Evolutionary conservation across 73 alveolate species (phyloP).

Genomic region (Tetrahymena borealis): DNA sequence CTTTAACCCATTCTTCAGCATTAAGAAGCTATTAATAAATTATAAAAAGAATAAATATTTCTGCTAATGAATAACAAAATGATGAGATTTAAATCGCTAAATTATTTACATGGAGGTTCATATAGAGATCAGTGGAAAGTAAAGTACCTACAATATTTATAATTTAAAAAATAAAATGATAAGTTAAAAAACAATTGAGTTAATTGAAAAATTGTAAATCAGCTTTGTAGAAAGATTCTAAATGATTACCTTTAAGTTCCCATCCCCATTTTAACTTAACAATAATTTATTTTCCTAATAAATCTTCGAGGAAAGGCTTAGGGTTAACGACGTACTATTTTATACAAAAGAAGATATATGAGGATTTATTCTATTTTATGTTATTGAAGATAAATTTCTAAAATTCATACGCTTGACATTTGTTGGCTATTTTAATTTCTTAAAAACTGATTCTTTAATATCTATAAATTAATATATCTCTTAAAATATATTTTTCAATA

Average conservation of each 20-base stretch:
- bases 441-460: background rate
- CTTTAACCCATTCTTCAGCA: conserved; percentile 56
- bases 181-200: too few relatives aligned
- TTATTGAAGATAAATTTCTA: too few relatives aligned
- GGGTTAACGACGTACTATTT: conserved; percentile 32
- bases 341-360: background rate
- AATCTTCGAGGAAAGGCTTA: conserved; percentile 52
- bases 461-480: background rate
- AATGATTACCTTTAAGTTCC: conserved; percentile 41
- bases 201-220: too few relatives aligned
- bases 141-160: conserved; percentile 14
- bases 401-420: background rate
- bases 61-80: too few relatives aligned
- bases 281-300: conserved; percentile 37
- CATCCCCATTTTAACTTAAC: conserved; percentile 64
- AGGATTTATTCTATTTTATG: background rate
- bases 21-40: conserved; percentile 6
- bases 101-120: conserved; percentile 56
- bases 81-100: too few relatives aligned
- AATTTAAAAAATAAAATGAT: too few relatives aligned
- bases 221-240: too few relatives aligned
- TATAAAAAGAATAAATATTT: background rate
- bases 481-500: background rate
- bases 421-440: background rate
- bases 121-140: conserved; percentile 37